Percentiles rank a stretch among this genome's conserved stretches.
phyloP scores from a whole-genome alignment of 2,329 filamentous ascomycete genomes.

The Cercospora sesami region DNA sequence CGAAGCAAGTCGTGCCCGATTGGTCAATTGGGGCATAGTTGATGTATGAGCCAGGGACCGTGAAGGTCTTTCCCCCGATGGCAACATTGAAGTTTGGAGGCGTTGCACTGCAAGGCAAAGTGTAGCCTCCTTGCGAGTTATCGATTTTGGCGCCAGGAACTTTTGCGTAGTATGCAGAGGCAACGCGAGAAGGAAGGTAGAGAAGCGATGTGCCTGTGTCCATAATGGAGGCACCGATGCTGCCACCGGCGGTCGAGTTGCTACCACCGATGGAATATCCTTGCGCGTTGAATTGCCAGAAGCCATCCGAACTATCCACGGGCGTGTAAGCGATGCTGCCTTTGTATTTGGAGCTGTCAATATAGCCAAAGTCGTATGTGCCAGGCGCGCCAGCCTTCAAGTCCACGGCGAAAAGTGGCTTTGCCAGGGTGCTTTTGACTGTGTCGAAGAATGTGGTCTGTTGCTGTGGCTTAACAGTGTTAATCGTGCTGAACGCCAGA shows the following conservation, averaged over 20 bases:
- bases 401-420: slow-evolving; percentile 59
- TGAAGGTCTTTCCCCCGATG: slow-evolving; percentile 53
- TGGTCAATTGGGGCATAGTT: slow-evolving; percentile 52
- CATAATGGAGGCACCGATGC: slow-evolving; percentile 59
- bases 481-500: slow-evolving; percentile 60
- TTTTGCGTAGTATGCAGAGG: slow-evolving; percentile 60
- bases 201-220: slow-evolving; percentile 72
- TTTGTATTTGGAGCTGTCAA: slow-evolving; percentile 58
- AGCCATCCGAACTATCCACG: slow-evolving; percentile 60
- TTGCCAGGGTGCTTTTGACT: slow-evolving; percentile 53
- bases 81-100: slow-evolving; percentile 57
- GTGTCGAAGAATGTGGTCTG: slow-evolving; percentile 63
- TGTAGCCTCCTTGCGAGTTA: slow-evolving; percentile 54
- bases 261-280: slow-evolving; percentile 57
- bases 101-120: slow-evolving; percentile 53
- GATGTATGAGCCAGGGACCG: slow-evolving; percentile 56
- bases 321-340: slow-evolving; percentile 58
- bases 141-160: slow-evolving; percentile 56
- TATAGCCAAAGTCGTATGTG: slow-evolving; percentile 60
- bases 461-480: slow-evolving; percentile 54
- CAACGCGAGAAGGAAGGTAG: slow-evolving; percentile 56
- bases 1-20: slow-evolving; percentile 61
- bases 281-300: slow-evolving; percentile 61
- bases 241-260: slow-evolving; percentile 42
- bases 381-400: slow-evolving; percentile 56